Percentiles rank a stretch among this genome's conserved stretches.
These are phyloP conservation scores for Ceratobasidium sp. DNA, from an alignment of 1,284 basidiomycete genomes.

Conservation along the genomic window DNA sequence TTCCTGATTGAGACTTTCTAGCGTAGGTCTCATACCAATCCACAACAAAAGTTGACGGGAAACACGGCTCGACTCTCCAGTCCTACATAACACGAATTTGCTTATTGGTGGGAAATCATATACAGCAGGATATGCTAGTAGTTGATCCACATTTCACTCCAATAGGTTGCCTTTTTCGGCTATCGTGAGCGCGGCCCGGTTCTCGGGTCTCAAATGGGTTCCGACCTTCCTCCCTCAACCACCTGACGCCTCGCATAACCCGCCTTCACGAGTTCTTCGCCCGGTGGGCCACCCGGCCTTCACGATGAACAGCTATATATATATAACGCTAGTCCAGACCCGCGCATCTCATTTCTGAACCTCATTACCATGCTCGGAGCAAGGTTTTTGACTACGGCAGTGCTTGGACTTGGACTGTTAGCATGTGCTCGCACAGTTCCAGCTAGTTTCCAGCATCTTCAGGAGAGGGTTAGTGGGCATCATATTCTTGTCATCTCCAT, in stretches of 20 bases:
- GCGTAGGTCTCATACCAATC: too few species aligned
- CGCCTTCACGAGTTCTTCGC: conserved; percentile 25
- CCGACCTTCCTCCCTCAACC: conserved; percentile 1
- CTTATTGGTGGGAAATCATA: too few species aligned
- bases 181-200: conserved; percentile 24
- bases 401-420: conserved; percentile 20
- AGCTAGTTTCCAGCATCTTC: conserved; percentile 21
- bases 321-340: background rate
- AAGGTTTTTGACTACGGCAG: conserved; percentile 8
- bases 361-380: conserved; percentile 7
- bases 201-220: conserved; percentile 37
- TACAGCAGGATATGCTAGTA: too few species aligned
- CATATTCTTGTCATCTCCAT: background rate
- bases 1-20: background rate
- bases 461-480: conserved; percentile 23
- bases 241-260: conserved; percentile 30
- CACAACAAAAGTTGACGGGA: too few species aligned
- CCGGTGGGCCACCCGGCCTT: background rate
- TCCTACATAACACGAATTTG: too few species aligned
- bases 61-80: too few species aligned
- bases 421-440: conserved; percentile 24
- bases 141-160: background rate
- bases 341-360: background rate
- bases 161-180: background rate
- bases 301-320: background rate